phyloP scores from a whole-genome alignment of 1,284 basidiomycete species.

The Ustilago nuda region DNA sequence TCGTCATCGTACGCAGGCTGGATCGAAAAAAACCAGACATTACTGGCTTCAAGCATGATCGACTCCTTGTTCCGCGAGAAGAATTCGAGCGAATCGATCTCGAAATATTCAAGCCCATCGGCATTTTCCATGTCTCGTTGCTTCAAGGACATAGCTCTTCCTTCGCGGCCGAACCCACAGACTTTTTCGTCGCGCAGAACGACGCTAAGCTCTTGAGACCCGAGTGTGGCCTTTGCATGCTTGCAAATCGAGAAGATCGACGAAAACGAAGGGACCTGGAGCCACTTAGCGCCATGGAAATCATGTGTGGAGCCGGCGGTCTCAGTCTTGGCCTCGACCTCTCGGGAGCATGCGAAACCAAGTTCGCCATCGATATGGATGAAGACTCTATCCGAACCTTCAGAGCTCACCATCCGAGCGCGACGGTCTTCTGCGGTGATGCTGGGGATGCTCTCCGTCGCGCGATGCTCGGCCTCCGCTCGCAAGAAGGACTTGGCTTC shows the following conservation, averaged over 20 bases:
- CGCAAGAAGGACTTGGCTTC: background rate
- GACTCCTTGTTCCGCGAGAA: slow-evolving; percentile 11
- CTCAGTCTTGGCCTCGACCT: slow-evolving; percentile 39
- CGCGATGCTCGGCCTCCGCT: slow-evolving; percentile 5
- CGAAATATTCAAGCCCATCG: slow-evolving; percentile 4
- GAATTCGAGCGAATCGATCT: slow-evolving; percentile 1
- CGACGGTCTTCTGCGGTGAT: slow-evolving; percentile 17
- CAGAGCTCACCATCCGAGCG: slow-evolving; percentile 19
- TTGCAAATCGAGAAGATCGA: background rate
- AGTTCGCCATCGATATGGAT: slow-evolving; percentile 33
- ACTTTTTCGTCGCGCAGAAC: slow-evolving; percentile 17
- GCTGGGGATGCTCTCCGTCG: slow-evolving; percentile 26
- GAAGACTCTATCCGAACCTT: slow-evolving; percentile 24
- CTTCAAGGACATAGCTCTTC: background rate
- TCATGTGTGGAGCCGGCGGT: slow-evolving; percentile 46
- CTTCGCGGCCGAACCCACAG: slow-evolving; percentile 5
- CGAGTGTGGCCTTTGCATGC: slow-evolving; percentile 9
- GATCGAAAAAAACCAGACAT: slow-evolving; percentile 7
- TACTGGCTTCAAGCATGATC: slow-evolving; percentile 28
- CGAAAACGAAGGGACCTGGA: background rate
- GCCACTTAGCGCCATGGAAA: slow-evolving; percentile 21
- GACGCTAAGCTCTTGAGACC: slow-evolving; percentile 3
- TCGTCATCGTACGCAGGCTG: slow-evolving; percentile 9
- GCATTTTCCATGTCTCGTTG: slow-evolving; percentile 19
- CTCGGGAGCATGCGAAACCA: slow-evolving; percentile 38